Evolutionary conservation across 2,329 filamentous ascomycete genomes (phyloP).

Genomic region (Neonectria neomacrospora): DNA sequence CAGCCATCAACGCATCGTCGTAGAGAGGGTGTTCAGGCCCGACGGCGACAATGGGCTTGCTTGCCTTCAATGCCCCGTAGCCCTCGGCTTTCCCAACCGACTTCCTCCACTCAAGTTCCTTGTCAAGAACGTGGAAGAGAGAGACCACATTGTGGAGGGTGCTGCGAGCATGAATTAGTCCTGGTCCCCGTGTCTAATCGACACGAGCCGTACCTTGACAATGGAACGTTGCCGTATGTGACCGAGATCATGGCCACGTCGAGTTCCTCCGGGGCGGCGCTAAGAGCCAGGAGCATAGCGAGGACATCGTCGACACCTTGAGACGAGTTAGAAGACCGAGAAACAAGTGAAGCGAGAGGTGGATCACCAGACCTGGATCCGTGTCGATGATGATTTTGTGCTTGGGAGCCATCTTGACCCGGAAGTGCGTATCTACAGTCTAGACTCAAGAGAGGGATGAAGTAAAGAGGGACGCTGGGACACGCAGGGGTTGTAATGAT

Average conservation of each 20-base stretch:
- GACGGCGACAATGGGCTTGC: constrained; percentile 85
- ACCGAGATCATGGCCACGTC: constrained; percentile 88
- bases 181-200: background rate
- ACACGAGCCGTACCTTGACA: constrained; percentile 70
- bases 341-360: too few relatives aligned
- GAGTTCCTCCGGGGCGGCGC: constrained; percentile 83
- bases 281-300: constrained; percentile 86
- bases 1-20: constrained; percentile 81
- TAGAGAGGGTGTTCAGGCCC: constrained; percentile 88
- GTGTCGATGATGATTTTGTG: constrained; percentile 94
- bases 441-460: background rate
- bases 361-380: constrained; percentile 74
- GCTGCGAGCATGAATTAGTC: constrained; percentile 54
- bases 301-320: constrained; percentile 89
- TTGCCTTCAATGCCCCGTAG: constrained; percentile 76
- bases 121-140: constrained; percentile 90
- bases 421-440: background rate
- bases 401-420: constrained; percentile 68
- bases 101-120: constrained; percentile 86
- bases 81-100: constrained; percentile 73
- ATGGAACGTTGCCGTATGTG: constrained; percentile 93
- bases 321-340: constrained; percentile 10
- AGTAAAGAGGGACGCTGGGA: background rate
- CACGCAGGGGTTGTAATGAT: background rate
- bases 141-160: constrained; percentile 90